Conservation (phyloP, 2,329 filamentous ascomycete species). For the Claviceps sp. region DNA sequence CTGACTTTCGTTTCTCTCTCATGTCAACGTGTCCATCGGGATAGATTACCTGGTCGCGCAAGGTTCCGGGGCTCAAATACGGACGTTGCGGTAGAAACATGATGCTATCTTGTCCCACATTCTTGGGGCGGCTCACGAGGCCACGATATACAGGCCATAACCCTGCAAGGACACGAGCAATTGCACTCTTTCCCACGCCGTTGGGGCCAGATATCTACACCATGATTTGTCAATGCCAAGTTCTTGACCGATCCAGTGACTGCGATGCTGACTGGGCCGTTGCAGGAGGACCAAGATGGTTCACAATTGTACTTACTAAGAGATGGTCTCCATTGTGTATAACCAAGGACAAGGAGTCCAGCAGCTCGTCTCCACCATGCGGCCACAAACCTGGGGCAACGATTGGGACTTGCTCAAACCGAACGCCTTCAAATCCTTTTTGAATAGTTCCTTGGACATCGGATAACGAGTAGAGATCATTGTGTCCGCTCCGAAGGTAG, state of each 20-base stretch:
- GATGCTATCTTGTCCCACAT: conserved; percentile 73
- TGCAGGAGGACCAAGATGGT: background rate
- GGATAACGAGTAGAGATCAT: conserved; percentile 76
- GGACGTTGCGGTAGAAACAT: conserved; percentile 96
- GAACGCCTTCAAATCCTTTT: conserved; percentile 86
- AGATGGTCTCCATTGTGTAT: conserved; percentile 86
- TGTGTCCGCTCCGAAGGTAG: conserved; percentile 48
- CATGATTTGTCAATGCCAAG: conserved; percentile 7
- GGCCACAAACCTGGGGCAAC: conserved; percentile 84
- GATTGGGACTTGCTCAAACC: conserved; percentile 83
- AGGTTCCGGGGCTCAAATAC: conserved; percentile 80
- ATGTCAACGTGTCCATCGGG: conserved; percentile 92
- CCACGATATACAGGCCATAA: conserved; percentile 95
- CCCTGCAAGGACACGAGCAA: conserved; percentile 76
- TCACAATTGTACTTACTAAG: conserved; percentile 34
- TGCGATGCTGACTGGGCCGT: background rate
- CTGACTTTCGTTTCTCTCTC: conserved; percentile 64
- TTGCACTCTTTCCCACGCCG: conserved; percentile 83
- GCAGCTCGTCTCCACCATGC: conserved; percentile 78
- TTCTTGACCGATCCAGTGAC: background rate
- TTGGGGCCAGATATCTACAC: conserved; percentile 75
- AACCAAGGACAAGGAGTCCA: conserved; percentile 79
- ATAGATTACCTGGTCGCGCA: conserved; percentile 96
- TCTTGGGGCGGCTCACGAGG: conserved; percentile 74
- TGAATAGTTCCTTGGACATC: conserved; percentile 91